Evolutionary conservation across 257 asterid genomes (phyloP).

Genomic region (Capsicum chinense): DNA sequence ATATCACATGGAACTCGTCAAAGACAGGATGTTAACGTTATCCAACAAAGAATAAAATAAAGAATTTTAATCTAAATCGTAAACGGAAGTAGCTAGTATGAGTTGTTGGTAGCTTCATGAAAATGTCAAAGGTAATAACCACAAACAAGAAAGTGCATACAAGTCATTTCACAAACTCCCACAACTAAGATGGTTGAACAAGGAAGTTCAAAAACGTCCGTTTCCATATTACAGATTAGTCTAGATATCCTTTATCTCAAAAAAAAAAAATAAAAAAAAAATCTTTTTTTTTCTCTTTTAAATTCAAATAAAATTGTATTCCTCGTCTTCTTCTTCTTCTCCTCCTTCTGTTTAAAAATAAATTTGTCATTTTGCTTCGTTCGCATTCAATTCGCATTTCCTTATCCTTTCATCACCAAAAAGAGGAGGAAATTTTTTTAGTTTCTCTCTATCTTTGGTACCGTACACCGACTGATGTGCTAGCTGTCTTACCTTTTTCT

Average conservation of each 20-base stretch:
- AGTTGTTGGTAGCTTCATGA: slow-evolving; percentile 8
- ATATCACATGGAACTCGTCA: too few species aligned
- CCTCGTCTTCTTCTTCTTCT: not conserved
- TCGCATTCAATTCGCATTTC: slow-evolving; percentile 16
- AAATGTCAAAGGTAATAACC: slow-evolving; percentile 15
- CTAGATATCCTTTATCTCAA: not conserved
- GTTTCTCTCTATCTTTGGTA: not conserved
- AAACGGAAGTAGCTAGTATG: not conserved
- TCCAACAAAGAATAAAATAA: not conserved
- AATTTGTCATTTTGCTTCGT: not conserved
- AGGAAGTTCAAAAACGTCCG: not conserved
- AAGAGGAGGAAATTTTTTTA: not conserved
- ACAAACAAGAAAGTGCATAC: not conserved
- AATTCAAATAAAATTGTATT: not conserved
- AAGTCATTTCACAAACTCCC: not conserved
- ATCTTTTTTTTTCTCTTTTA: not conserved
- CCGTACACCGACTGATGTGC: slow-evolving; percentile 15
- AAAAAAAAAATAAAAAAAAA: not conserved
- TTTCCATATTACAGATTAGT: slow-evolving; percentile 9
- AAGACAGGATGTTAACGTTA: not conserved
- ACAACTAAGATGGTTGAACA: not conserved
- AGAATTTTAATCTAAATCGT: not conserved
- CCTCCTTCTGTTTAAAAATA: not conserved
- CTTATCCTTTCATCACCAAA: not conserved
- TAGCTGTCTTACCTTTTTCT: not conserved